A percentile compares a stretch with the other conserved stretches of the same genome.
Evolutionary conservation across 352 stramenopile genomes (phyloP).

Genomic region (Pythium brassicae): DNA sequence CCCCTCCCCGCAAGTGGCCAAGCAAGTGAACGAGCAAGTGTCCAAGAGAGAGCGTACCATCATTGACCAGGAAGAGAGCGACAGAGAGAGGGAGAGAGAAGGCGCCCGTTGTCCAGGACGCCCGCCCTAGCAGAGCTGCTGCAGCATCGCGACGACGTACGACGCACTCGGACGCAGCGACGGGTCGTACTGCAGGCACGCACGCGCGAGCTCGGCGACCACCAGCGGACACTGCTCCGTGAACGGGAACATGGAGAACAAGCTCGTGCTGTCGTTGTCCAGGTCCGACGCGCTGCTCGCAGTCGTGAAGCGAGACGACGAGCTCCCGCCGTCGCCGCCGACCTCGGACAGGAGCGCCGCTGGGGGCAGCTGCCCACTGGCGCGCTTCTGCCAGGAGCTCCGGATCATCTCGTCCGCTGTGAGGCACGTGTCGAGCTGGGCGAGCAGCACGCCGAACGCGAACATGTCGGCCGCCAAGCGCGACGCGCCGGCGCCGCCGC

Average conservation of each 20-base stretch:
- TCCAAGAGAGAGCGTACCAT: too few relatives aligned
- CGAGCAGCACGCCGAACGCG: slow-evolving; percentile 62
- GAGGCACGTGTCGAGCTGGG: slow-evolving; percentile 51
- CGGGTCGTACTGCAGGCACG: slow-evolving; percentile 68
- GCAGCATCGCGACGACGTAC: slow-evolving; percentile 75
- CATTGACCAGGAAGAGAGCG: neutral
- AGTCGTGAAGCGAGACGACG: slow-evolving; percentile 22
- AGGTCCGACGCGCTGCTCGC: slow-evolving; percentile 10
- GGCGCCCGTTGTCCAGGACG: neutral
- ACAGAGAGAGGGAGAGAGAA: neutral
- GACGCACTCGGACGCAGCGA: slow-evolving; percentile 63
- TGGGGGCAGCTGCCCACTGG: too few relatives aligned
- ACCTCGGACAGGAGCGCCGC: slow-evolving; percentile 1
- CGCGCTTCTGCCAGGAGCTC: slow-evolving; percentile 29
- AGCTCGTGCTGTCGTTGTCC: slow-evolving; percentile 29
- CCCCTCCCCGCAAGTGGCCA: neutral
- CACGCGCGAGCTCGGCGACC: slow-evolving; percentile 50
- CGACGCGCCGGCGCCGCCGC: slow-evolving; percentile 15
- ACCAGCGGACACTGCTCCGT: slow-evolving; percentile 53
- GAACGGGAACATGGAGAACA: slow-evolving; percentile 52
- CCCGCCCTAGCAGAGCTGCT: slow-evolving; percentile 15
- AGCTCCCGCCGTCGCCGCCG: slow-evolving; percentile 24
- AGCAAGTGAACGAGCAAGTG: neutral
- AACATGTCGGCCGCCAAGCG: slow-evolving; percentile 66
- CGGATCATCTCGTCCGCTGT: slow-evolving; percentile 64